These are phyloP conservation scores for Eucalyptus tenuipes DNA, from an alignment of 345 rosid species.

Conservation along the genomic window DNA sequence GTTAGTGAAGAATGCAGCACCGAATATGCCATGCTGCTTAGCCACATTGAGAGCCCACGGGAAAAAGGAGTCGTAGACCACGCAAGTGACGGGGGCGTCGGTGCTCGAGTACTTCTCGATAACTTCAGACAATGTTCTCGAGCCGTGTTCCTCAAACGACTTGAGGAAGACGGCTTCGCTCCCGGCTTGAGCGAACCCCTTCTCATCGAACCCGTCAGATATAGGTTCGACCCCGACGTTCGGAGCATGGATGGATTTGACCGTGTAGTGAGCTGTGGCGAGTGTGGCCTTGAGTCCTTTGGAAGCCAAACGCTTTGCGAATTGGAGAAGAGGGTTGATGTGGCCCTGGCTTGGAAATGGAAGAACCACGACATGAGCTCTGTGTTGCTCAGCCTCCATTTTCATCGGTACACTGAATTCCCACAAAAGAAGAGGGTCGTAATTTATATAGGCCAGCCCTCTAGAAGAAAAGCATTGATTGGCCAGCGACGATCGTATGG, in stretches of 20 bases:
- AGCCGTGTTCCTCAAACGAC: slow-evolving; percentile 33
- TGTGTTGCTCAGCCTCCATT: slow-evolving; percentile 11
- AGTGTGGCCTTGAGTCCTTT: slow-evolving; percentile 51
- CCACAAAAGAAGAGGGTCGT: neutral
- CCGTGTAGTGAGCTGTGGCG: slow-evolving; percentile 56
- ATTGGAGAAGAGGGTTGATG: slow-evolving; percentile 62
- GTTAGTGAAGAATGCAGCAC: slow-evolving; percentile 68
- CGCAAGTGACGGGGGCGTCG: slow-evolving; percentile 18
- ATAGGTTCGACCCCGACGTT: slow-evolving; percentile 38
- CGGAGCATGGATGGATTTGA: slow-evolving; percentile 22
- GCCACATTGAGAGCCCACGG: slow-evolving; percentile 79
- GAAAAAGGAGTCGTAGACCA: slow-evolving; percentile 64
- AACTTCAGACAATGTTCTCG: slow-evolving; percentile 31
- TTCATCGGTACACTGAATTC: neutral
- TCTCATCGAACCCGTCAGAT: slow-evolving; percentile 57
- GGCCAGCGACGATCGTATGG: neutral
- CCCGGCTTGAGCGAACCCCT: slow-evolving; percentile 29
- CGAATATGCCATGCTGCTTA: slow-evolving; percentile 30
- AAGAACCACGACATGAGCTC: slow-evolving; percentile 32
- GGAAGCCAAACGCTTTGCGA: slow-evolving; percentile 53
- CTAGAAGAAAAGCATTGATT: neutral
- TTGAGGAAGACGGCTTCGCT: slow-evolving; percentile 17
- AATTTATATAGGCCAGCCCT: neutral
- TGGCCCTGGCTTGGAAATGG: slow-evolving; percentile 79
- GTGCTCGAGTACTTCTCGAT: slow-evolving; percentile 21